A percentile compares a stretch with the other conserved stretches of the same genome.
Conservation (phyloP, 306 rosid species). For the Cucumis melo region DNA sequence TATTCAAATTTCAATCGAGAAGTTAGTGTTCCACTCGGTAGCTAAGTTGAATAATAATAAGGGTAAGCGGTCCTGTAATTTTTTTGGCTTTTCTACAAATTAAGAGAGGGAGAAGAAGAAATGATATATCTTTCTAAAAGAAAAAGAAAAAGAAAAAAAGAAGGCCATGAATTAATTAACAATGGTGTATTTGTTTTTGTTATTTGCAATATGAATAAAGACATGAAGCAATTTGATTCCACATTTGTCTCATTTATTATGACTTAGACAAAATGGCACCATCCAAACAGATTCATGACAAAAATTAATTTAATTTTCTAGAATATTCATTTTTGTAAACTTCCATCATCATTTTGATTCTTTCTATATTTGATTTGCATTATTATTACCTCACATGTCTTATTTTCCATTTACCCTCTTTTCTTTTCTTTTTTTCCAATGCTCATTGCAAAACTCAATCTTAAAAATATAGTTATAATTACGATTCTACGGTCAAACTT, state of each 20-base stretch:
- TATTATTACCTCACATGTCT: background rate
- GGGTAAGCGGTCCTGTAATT: too few relatives aligned
- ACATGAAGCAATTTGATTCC: background rate
- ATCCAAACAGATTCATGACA: background rate
- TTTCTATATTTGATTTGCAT: background rate
- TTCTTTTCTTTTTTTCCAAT: too few relatives aligned
- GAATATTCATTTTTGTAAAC: background rate
- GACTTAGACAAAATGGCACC: background rate
- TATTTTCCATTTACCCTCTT: background rate
- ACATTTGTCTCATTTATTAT: background rate
- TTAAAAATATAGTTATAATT: too few relatives aligned
- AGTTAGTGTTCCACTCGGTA: too few relatives aligned
- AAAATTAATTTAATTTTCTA: background rate
- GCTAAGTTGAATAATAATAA: too few relatives aligned
- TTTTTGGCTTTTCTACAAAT: background rate
- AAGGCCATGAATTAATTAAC: background rate
- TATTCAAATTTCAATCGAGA: too few relatives aligned
- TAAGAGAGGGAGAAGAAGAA: background rate
- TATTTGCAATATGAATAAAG: background rate
- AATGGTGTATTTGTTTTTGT: background rate
- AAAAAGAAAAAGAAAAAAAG: background rate
- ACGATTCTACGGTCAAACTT: too few relatives aligned
- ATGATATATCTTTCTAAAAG: background rate
- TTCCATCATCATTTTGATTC: background rate
- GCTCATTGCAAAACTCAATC: too few relatives aligned